These are phyloP conservation scores for Aspergillus coremiiformis DNA, from an alignment of 495 filamentous ascomycete genomes.

Conservation along the genomic window DNA sequence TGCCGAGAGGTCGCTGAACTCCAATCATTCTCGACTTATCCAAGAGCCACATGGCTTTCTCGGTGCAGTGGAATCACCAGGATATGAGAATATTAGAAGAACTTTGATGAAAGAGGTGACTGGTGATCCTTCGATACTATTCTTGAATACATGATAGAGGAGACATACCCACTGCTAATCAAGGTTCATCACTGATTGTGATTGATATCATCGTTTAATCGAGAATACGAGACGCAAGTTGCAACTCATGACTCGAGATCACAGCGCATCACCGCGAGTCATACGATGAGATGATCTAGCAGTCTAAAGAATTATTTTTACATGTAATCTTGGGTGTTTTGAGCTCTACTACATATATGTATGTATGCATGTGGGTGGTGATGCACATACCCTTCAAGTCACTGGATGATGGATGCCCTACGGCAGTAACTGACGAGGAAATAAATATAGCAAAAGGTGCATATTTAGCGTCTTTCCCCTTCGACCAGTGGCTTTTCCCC, in stretches of 20 bases:
- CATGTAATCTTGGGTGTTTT: neutral
- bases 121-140: neutral
- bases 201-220: neutral
- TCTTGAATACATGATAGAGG: neutral
- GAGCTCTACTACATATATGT: neutral
- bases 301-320: neutral
- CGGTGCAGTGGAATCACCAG: constrained; percentile 5
- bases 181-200: neutral
- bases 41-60: constrained; percentile 14
- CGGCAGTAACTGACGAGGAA: neutral
- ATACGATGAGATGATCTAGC: neutral
- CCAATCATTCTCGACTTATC: constrained; percentile 8
- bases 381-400: neutral
- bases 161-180: neutral
- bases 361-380: too few species aligned
- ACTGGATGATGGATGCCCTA: neutral
- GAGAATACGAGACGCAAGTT: neutral
- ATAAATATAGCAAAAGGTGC: constrained; percentile 29
- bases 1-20: neutral
- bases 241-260: neutral
- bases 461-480: constrained; percentile 2
- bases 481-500: constrained; percentile 5
- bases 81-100: constrained; percentile 7
- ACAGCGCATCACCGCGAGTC: neutral
- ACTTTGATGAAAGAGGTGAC: neutral